Conservation (phyloP, 352 stramenopile genomes). For the Phytopythium helicoides region DNA sequence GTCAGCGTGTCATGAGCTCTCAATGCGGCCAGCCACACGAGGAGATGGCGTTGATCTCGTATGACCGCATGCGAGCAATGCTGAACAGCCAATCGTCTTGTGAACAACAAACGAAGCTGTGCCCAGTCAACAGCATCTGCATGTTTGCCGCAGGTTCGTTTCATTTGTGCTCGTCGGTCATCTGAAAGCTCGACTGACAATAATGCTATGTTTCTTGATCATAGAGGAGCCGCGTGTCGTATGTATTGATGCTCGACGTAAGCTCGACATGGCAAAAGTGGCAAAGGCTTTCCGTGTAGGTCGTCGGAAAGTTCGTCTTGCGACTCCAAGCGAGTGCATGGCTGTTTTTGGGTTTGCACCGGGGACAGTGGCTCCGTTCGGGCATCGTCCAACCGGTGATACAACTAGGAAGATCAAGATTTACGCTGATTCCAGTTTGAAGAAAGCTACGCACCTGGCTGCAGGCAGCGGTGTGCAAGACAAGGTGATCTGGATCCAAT, state of each 20-base stretch:
- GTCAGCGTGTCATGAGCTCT: slow-evolving; percentile 1
- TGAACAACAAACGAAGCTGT: slow-evolving; percentile 1
- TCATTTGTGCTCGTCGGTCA: neutral
- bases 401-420: slow-evolving; percentile 16
- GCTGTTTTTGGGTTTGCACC: slow-evolving; percentile 57
- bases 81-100: slow-evolving; percentile 3
- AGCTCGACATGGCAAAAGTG: slow-evolving; percentile 51
- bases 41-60: slow-evolving; percentile 25
- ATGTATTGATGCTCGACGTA: slow-evolving; percentile 47
- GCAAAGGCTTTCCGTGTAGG: slow-evolving; percentile 41
- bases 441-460: slow-evolving; percentile 26
- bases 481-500: slow-evolving; percentile 40
- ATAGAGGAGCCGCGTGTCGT: slow-evolving; percentile 45
- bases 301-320: slow-evolving; percentile 64
- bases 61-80: slow-evolving; percentile 9
- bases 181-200: too few relatives aligned
- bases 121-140: slow-evolving; percentile 66
- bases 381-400: slow-evolving; percentile 18
- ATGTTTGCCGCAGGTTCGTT: slow-evolving; percentile 52
- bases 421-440: slow-evolving; percentile 36
- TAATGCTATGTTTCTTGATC: too few relatives aligned
- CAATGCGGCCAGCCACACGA: slow-evolving; percentile 2
- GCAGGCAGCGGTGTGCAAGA: slow-evolving; percentile 45
- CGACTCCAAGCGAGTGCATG: slow-evolving; percentile 50
- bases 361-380: slow-evolving; percentile 64